phyloP scores from a whole-genome alignment of 2,329 filamentous ascomycete species.

The Aspergillus bombycis region DNA sequence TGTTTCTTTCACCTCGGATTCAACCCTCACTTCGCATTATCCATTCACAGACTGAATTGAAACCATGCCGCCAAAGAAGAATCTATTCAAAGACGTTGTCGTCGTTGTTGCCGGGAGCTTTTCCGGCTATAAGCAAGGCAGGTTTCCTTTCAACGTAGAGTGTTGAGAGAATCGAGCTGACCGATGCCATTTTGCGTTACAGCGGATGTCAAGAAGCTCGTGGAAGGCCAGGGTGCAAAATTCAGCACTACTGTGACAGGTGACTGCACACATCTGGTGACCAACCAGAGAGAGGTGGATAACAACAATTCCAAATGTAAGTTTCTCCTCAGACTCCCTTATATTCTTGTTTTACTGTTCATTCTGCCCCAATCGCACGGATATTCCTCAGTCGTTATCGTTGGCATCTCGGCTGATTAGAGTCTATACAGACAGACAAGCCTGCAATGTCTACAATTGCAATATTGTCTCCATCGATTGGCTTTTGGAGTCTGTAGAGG shows the following conservation, averaged over 20 bases:
- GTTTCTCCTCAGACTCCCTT: constrained; percentile 20
- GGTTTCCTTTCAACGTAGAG: constrained; percentile 10
- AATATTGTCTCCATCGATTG: constrained; percentile 64
- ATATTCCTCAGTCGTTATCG: background rate
- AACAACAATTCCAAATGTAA: constrained; percentile 40
- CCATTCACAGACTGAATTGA: background rate
- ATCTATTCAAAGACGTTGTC: constrained; percentile 33
- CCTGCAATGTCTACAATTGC: constrained; percentile 52
- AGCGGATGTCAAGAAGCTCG: constrained; percentile 24
- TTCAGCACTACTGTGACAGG: constrained; percentile 34
- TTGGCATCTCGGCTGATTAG: constrained; percentile 34
- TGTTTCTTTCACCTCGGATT: background rate
- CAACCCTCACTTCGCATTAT: background rate
- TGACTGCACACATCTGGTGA: constrained; percentile 43
- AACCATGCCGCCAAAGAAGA: background rate
- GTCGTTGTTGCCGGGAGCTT: constrained; percentile 67
- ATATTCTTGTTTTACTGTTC: background rate
- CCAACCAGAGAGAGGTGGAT: constrained; percentile 41
- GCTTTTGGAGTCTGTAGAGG: constrained; percentile 60
- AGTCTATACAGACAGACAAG: constrained; percentile 57
- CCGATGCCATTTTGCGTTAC: constrained; percentile 3
- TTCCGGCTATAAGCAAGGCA: constrained; percentile 55
- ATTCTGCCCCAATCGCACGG: background rate
- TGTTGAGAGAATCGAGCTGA: constrained; percentile 8
- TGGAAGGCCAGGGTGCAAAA: constrained; percentile 39